Base-by-base conservation (phyloP, 305 asterid species). In the Fraxinus ornus region DNA sequence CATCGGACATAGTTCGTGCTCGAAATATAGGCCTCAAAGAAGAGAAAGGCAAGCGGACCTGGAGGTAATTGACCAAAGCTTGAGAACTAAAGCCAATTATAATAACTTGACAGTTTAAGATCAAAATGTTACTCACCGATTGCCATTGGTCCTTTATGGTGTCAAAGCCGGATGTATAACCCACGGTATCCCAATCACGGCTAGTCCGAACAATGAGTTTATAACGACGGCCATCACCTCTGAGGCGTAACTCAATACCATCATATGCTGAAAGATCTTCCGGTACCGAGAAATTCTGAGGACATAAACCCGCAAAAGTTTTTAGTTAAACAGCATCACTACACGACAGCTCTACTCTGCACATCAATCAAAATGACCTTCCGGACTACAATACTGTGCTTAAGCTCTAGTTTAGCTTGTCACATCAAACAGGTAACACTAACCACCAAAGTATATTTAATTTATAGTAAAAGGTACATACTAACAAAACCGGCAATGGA, bases 121-220 rank as follows among this genome's bases (percentile, higher is more conserved):
- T 33, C 0, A 52, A 37, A 41, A 66, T 83, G 76, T 73, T 13
- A 86, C 93, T 85, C 83, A 95, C 99, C 82, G 95, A 88, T 84
- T 94, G 97, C 97, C 99, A 95, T 84, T 91, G 94, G 79, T 94
- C 96, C 85, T 90, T 92, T 80, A 88, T 85, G 4, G 99, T 92
- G 86, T 94, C 97, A 24, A 95, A 95, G 84, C 94, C 90, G 17
- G 74, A 49, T 19, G 97, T 93, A 83, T 93, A 94, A 26, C 98
- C 99, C 60, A 95, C 92, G 4, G 99, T 91, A 83, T 95, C 99
- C 98, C 99, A 94, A 81, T 94, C 97, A 83, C 90, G 90, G 86
- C 97, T 95, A 47, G 93, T 94, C 79, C 97, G 93, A 78, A 95
- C 62, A 78, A 94, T 90, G 86, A 95, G 92, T 82, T 95, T 95